phyloP scores from a whole-genome alignment of 768 basidiomycete genomes.

The Termitomyces sp. region DNA sequence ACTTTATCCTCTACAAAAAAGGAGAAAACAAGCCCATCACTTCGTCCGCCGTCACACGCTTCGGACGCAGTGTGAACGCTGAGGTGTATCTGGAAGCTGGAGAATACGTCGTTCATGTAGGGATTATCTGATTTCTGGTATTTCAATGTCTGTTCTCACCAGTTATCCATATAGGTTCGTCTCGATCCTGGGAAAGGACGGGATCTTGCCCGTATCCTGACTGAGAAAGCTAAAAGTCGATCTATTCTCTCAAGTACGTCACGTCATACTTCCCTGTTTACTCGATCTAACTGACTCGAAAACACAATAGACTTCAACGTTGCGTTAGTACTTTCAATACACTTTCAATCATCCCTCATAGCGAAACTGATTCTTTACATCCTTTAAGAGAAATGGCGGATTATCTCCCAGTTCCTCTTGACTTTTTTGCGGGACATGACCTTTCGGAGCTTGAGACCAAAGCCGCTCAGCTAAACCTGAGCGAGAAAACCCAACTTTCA shows the following conservation, averaged over 20 bases:
- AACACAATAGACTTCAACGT: constrained; percentile 18
- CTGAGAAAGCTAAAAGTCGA: constrained; percentile 25
- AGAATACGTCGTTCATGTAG: constrained; percentile 25
- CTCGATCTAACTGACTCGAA: not conserved
- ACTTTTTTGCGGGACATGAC: constrained; percentile 25
- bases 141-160: not conserved
- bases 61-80: constrained; percentile 22
- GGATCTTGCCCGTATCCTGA: constrained; percentile 19
- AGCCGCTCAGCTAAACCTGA: constrained; percentile 5
- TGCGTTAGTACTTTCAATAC: constrained; percentile 10
- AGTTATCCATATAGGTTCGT: constrained; percentile 6
- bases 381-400: constrained; percentile 10
- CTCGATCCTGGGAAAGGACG: constrained; percentile 16
- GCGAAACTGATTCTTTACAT: not conserved
- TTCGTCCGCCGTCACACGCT: constrained; percentile 14
- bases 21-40: constrained; percentile 21
- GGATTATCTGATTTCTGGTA: not conserved
- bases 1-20: constrained; percentile 31
- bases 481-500: not conserved
- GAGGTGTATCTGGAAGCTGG: constrained; percentile 21
- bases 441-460: constrained; percentile 21
- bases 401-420: constrained; percentile 21
- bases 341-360: too few relatives aligned
- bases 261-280: not conserved
- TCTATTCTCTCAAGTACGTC: constrained; percentile 27